A percentile compares a stretch with the other conserved stretches of the same genome.
Conservation (phyloP, 2,329 filamentous ascomycete genomes). For the Xylaria sp. region DNA sequence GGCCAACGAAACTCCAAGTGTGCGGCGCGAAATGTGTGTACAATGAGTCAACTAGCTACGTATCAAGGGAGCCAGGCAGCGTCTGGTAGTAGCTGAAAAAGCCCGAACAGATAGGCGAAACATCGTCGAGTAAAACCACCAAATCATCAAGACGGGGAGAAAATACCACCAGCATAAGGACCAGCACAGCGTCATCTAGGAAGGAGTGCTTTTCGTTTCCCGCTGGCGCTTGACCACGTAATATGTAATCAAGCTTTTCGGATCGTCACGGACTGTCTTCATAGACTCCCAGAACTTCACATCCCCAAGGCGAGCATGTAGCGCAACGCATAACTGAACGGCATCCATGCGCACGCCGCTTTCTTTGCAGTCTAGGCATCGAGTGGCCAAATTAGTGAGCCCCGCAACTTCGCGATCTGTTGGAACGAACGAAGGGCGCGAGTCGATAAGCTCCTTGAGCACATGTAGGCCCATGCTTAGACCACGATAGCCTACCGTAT, state of each 20-base stretch:
- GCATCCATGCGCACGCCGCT: slow-evolving; percentile 77
- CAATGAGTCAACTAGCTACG: slow-evolving; percentile 4
- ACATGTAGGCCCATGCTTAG: slow-evolving; percentile 73
- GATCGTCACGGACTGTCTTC: slow-evolving; percentile 73
- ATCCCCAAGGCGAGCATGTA: slow-evolving; percentile 73
- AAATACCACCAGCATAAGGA: slow-evolving; percentile 25
- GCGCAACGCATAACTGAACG: slow-evolving; percentile 80
- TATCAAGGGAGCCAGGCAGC: not conserved
- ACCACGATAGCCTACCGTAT: slow-evolving; percentile 60
- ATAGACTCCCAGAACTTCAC: slow-evolving; percentile 74
- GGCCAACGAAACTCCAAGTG: slow-evolving; percentile 4
- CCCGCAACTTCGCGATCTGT: slow-evolving; percentile 62
- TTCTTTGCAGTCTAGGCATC: slow-evolving; percentile 69
- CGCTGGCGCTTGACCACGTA: slow-evolving; percentile 79
- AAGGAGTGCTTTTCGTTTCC: slow-evolving; percentile 53
- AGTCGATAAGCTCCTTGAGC: slow-evolving; percentile 67
- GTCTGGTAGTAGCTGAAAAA: not conserved
- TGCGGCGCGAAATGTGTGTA: slow-evolving; percentile 6
- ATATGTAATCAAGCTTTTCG: slow-evolving; percentile 81
- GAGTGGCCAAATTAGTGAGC: slow-evolving; percentile 63
- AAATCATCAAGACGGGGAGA: slow-evolving; percentile 14
- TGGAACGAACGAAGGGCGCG: slow-evolving; percentile 60
- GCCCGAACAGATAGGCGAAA: slow-evolving; percentile 2
- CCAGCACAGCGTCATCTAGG: slow-evolving; percentile 34
- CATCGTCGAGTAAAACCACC: slow-evolving; percentile 14